These are phyloP conservation scores for Xerocomus minutiporus DNA, from an alignment of 1,284 basidiomycete species.

Conservation along the genomic window DNA sequence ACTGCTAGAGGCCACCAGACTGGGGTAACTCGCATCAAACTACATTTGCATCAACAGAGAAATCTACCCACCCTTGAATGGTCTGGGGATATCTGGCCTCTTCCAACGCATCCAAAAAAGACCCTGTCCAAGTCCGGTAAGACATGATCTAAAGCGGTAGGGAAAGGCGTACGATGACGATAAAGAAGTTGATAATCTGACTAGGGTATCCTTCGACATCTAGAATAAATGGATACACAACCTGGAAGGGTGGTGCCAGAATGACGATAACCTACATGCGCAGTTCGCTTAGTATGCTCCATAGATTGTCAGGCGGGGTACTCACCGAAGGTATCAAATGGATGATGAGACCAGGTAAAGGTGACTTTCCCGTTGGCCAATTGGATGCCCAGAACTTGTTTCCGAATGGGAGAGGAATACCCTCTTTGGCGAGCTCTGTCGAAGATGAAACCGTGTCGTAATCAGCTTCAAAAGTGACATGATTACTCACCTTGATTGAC, in stretches of 20 bases:
- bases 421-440: slow-evolving; percentile 41
- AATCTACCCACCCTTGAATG: slow-evolving; percentile 48
- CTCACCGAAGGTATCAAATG: slow-evolving; percentile 34
- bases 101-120: slow-evolving; percentile 55
- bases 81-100: slow-evolving; percentile 43
- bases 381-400: slow-evolving; percentile 40
- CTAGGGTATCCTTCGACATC: slow-evolving; percentile 55
- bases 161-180: slow-evolving; percentile 40
- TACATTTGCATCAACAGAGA: not conserved
- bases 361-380: slow-evolving; percentile 37
- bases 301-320: not conserved
- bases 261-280: slow-evolving; percentile 44
- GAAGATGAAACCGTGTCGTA: not conserved
- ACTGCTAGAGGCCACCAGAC: slow-evolving; percentile 55
- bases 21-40: slow-evolving; percentile 15
- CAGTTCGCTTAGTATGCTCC: not conserved
- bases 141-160: fast-evolving
- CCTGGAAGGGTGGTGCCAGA: slow-evolving; percentile 41
- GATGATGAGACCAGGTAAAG: slow-evolving; percentile 37
- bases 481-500: slow-evolving; percentile 41
- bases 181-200: slow-evolving; percentile 55
- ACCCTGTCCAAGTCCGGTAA: slow-evolving; percentile 34
- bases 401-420: slow-evolving; percentile 38
- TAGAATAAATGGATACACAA: slow-evolving; percentile 52
- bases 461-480: not conserved